These are phyloP conservation scores for Begonia fuchsioides DNA, from an alignment of 306 rosid genomes.

Conservation along the genomic window DNA sequence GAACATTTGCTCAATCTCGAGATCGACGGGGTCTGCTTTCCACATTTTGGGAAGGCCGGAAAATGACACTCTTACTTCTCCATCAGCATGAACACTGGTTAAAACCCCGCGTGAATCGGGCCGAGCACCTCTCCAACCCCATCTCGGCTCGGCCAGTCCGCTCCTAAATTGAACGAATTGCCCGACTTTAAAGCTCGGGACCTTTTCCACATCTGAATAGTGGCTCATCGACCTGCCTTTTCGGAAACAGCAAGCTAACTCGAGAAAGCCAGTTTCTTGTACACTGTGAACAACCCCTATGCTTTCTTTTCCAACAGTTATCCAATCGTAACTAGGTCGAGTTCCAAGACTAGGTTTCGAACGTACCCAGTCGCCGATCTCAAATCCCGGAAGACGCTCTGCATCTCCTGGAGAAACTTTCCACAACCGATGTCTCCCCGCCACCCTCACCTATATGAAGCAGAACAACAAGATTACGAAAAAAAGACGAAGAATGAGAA, in stretches of 20 bases:
- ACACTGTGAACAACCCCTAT: conserved; percentile 89
- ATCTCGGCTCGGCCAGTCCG: conserved; percentile 81
- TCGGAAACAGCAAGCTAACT: conserved; percentile 94
- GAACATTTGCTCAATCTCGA: conserved; percentile 61
- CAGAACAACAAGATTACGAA: conserved; percentile 9
- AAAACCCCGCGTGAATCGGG: conserved; percentile 66
- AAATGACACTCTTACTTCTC: conserved; percentile 79
- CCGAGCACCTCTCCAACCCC: conserved; percentile 95
- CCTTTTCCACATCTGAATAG: conserved; percentile 82
- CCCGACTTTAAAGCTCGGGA: conserved; percentile 68
- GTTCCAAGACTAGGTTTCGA: conserved; percentile 88
- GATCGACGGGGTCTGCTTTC: conserved; percentile 93
- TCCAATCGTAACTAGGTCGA: conserved; percentile 97
- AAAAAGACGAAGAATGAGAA: not conserved
- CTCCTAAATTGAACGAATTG: conserved; percentile 73
- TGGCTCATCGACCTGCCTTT: conserved; percentile 87
- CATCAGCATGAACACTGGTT: conserved; percentile 83
- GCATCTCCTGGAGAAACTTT: conserved; percentile 98
- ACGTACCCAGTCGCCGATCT: conserved; percentile 99
- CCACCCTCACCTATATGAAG: conserved; percentile 54
- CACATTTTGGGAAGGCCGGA: conserved; percentile 69
- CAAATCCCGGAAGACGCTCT: conserved; percentile 88
- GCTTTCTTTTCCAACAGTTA: conserved; percentile 73
- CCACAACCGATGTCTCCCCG: conserved; percentile 87
- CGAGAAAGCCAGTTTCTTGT: conserved; percentile 87